Conservation (phyloP, 1,284 basidiomycete genomes). For the Vanrija sp. region DNA sequence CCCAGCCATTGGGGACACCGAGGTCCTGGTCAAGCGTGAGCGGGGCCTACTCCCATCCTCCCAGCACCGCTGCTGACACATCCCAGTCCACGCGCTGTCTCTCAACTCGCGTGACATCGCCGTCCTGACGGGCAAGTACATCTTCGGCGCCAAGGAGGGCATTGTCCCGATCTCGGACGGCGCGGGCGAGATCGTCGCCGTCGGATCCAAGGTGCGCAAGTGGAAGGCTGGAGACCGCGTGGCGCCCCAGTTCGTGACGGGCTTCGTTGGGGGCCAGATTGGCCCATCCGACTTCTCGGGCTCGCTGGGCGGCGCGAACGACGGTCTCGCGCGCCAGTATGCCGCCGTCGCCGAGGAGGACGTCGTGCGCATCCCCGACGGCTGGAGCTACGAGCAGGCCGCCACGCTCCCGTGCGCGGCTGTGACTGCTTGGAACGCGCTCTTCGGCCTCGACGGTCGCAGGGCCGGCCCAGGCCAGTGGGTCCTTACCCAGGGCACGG, state of each 20-base stretch:
- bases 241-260: slow-evolving; percentile 29
- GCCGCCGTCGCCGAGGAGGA: slow-evolving; percentile 47
- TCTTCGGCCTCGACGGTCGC: slow-evolving; percentile 39
- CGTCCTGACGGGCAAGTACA: slow-evolving; percentile 11
- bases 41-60: neutral
- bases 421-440: slow-evolving; percentile 48
- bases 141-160: slow-evolving; percentile 6
- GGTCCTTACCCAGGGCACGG: slow-evolving; percentile 48
- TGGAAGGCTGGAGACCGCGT: slow-evolving; percentile 61
- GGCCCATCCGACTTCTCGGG: slow-evolving; percentile 19
- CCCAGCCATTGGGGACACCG: slow-evolving; percentile 11
- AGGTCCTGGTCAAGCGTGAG: slow-evolving; percentile 14
- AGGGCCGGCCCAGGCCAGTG: slow-evolving; percentile 42
- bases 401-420: slow-evolving; percentile 48
- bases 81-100: slow-evolving; percentile 18
- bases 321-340: slow-evolving; percentile 60
- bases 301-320: slow-evolving; percentile 53
- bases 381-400: slow-evolving; percentile 44
- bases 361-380: slow-evolving; percentile 35
- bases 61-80: no score
- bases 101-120: slow-evolving; percentile 21
- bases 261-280: slow-evolving; percentile 46
- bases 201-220: slow-evolving; percentile 56
- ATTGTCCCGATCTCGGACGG: slow-evolving; percentile 57
- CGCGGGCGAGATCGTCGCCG: slow-evolving; percentile 59